These are phyloP conservation scores for Nemania sp. DNA, from an alignment of 2,329 filamentous ascomycete genomes.

Conservation along the genomic window DNA sequence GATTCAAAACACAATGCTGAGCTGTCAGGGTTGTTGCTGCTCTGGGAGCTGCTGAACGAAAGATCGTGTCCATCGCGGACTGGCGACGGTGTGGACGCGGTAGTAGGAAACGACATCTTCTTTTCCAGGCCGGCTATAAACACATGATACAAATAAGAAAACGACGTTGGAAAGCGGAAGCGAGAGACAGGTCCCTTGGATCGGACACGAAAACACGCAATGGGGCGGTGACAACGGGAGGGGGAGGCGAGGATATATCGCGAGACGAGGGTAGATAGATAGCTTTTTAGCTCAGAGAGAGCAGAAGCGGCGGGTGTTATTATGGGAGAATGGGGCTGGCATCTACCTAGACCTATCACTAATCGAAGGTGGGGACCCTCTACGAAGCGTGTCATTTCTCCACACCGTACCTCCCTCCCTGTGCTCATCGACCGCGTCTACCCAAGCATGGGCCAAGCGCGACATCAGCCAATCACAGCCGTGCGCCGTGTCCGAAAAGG, in stretches of 20 bases:
- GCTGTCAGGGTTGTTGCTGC: conserved; percentile 37
- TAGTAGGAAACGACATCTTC: conserved; percentile 35
- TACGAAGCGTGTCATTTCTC: conserved; percentile 35
- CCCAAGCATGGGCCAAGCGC: conserved; percentile 19
- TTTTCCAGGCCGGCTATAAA: conserved; percentile 26
- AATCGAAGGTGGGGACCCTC: conserved; percentile 27
- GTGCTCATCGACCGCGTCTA: conserved; percentile 31
- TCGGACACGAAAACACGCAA: conserved; percentile 7
- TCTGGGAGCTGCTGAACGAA: conserved; percentile 36
- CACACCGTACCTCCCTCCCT: conserved; percentile 28
- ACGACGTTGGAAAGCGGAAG: conserved; percentile 1
- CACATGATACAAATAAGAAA: conserved; percentile 32
- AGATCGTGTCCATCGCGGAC: conserved; percentile 32
- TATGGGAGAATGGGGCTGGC: conserved; percentile 31
- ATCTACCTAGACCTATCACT: conserved; percentile 10
- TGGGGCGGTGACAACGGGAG: not conserved
- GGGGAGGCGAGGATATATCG: conserved; percentile 16
- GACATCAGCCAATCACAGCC: conserved; percentile 35
- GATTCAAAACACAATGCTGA: conserved; percentile 43
- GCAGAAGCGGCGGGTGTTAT: conserved; percentile 27
- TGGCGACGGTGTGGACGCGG: conserved; percentile 36
- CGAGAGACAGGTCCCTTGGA: conserved; percentile 17
- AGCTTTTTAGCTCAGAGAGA: conserved; percentile 15
- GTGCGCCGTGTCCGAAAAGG: conserved; percentile 33
- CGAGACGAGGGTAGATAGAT: conserved; percentile 18